Percentiles rank a stretch among this genome's conserved stretches.
Conservation (phyloP, 768 basidiomycete species). For the Dentipellis sp. region DNA sequence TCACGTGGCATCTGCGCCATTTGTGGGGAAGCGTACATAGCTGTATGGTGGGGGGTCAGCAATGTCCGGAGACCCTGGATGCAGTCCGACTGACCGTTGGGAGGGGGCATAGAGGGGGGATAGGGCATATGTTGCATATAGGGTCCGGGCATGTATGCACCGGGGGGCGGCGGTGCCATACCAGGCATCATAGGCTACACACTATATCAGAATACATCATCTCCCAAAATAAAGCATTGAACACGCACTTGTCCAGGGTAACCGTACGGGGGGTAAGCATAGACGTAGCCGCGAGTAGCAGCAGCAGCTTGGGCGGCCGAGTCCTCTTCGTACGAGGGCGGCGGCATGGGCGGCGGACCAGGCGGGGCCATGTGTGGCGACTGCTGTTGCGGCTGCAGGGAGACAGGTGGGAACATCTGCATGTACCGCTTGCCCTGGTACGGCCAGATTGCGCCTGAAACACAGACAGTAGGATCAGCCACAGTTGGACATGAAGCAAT, state of each 20-base stretch:
- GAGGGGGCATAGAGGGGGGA: constrained; percentile 65
- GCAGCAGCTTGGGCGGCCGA: constrained; percentile 41
- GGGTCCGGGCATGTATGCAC: constrained; percentile 68
- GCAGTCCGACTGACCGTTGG: constrained; percentile 43
- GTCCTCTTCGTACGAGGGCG: constrained; percentile 76
- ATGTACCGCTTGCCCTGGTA: constrained; percentile 85
- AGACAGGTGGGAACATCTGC: constrained; percentile 61
- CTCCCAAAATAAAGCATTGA: constrained; percentile 1
- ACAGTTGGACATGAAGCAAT: background rate
- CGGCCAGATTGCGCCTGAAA: constrained; percentile 69
- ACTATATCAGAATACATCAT: constrained; percentile 3
- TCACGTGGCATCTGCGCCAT: constrained; percentile 87
- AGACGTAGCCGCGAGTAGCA: constrained; percentile 52
- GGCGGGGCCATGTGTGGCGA: constrained; percentile 59
- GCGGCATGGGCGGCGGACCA: constrained; percentile 60
- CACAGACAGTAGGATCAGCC: background rate
- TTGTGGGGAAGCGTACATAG: constrained; percentile 73
- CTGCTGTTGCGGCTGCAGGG: constrained; percentile 53
- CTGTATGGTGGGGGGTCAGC: constrained; percentile 23
- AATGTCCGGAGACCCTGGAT: too few species aligned
- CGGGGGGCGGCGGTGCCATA: constrained; percentile 74
- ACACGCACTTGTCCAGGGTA: constrained; percentile 65
- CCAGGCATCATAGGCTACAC: constrained; percentile 76
- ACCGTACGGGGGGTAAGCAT: constrained; percentile 65
- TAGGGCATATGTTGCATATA: constrained; percentile 86